Evolutionary conservation across 352 stramenopile species (phyloP).

Genomic region (Globisporangium takayamanum): DNA sequence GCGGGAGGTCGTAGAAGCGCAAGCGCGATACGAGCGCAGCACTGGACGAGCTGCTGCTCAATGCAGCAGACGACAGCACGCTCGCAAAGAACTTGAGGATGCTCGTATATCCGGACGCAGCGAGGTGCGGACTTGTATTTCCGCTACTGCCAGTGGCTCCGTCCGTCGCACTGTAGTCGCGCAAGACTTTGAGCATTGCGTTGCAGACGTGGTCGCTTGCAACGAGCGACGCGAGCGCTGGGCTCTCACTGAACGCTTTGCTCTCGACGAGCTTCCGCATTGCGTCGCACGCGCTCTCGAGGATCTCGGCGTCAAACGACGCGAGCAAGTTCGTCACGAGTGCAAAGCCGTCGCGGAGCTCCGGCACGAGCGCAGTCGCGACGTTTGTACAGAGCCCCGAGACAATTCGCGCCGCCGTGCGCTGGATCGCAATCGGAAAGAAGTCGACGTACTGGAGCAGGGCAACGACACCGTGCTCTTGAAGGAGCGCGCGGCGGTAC

Average conservation of each 20-base stretch:
- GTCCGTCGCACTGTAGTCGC: slow-evolving; percentile 13
- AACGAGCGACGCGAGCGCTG: slow-evolving; percentile 30
- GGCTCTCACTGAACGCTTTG: slow-evolving; percentile 25
- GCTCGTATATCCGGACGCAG: slow-evolving; percentile 25
- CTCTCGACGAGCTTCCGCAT: slow-evolving; percentile 48
- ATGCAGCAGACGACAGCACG: slow-evolving; percentile 18
- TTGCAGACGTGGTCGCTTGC: slow-evolving; percentile 36
- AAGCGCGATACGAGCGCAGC: slow-evolving; percentile 17
- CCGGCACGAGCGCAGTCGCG: slow-evolving; percentile 14
- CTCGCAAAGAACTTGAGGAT: slow-evolving; percentile 43
- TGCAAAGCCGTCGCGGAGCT: slow-evolving; percentile 34
- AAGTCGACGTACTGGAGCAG: slow-evolving; percentile 80
- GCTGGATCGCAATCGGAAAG: slow-evolving; percentile 71
- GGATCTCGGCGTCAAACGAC: slow-evolving; percentile 49
- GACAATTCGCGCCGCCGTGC: slow-evolving; percentile 46
- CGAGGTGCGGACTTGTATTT: slow-evolving; percentile 9
- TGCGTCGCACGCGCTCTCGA: slow-evolving; percentile 41
- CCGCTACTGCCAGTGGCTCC: neutral
- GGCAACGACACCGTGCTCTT: slow-evolving; percentile 58
- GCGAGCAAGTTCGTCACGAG: slow-evolving; percentile 40
- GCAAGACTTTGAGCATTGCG: slow-evolving; percentile 21
- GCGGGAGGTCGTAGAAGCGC: slow-evolving; percentile 36
- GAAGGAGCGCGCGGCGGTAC: slow-evolving; percentile 37
- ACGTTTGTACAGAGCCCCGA: slow-evolving; percentile 46
- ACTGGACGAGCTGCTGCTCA: neutral